Base-by-base conservation (phyloP, 805 yeast genomes). In the Yamadazyma kitorensis region DNA sequence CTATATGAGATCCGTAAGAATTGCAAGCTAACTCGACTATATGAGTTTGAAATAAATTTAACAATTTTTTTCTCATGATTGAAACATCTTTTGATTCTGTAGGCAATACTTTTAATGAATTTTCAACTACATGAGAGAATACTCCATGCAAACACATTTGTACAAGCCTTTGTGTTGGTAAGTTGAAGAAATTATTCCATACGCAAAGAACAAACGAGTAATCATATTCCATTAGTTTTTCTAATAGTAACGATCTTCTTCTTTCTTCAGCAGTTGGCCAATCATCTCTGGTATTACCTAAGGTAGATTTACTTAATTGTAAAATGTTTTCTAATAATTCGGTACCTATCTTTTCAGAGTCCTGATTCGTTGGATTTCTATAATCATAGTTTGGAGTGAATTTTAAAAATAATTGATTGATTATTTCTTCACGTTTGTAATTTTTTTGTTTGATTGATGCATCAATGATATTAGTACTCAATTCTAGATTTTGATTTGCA, bases 241-340 rank as follows among this genome's bases (percentile, higher is more conserved):
- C 91, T 37, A 85, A 59, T 47, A 88, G 82, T 13, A 86, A 48
- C 0, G 95, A 69, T 41, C 93, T 68, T 62, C 89, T 76, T 67
- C 94, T 76, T 54, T 86, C 95, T 48, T 85, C 93, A 0, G 88
- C 83, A 1, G 95, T 86, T 29, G 95, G 95, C 95, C 95, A 86
- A 55, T 86, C 95, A 46, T 79, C 94, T 43, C 76, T 75, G 2
- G 87, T 82, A 57, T 85, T 84, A 19, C 91, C 93, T 36, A 86
- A 61, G 0, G 95, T 86, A 0, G 94, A 84, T 1, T 74, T 63
- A 4, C 80, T 69, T 42, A 86, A 58, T 47, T 74, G 74, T 33
- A 86, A 64, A 16, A 82, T 73, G 40, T 80, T 82, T 45, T 85
- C 94, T 41, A 85, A 62, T 30, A 86, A 70, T 39, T 72, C 78